Conservation (phyloP, 164 flowering plant genomes). For the Umbellularia californica region DNA sequence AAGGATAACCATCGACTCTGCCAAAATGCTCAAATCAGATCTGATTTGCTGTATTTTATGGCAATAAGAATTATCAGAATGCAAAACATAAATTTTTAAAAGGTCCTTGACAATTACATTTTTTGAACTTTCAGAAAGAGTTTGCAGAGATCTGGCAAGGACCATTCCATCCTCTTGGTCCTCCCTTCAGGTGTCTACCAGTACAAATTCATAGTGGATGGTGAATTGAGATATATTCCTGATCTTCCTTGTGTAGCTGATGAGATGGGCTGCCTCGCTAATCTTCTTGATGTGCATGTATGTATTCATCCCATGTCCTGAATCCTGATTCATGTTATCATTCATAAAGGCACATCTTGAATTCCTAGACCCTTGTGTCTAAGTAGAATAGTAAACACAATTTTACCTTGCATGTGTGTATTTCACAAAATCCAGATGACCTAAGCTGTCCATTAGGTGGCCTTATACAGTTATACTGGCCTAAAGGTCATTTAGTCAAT, state of each 20-base stretch:
- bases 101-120: not conserved
- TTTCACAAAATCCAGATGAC: not conserved
- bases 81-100: not conserved
- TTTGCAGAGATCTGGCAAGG: slow-evolving; percentile 79
- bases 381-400: not conserved
- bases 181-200: slow-evolving; percentile 83
- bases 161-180: slow-evolving; percentile 66
- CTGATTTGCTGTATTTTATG: too few relatives aligned
- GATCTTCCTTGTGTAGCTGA: slow-evolving; percentile 70
- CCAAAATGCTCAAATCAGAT: too few relatives aligned
- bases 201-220: slow-evolving; percentile 83
- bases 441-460: not conserved
- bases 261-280: slow-evolving; percentile 55
- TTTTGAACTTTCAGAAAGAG: slow-evolving; percentile 43
- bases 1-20: too few relatives aligned
- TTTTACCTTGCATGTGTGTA: not conserved
- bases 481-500: not conserved
- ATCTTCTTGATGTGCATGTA: slow-evolving; percentile 85
- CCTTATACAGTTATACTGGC: too few relatives aligned
- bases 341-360: not conserved
- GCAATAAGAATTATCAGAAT: not conserved
- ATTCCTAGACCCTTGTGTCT: not conserved
- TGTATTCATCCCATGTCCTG: slow-evolving; percentile 16
- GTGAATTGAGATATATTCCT: slow-evolving; percentile 71
- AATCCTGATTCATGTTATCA: not conserved